Evolutionary conservation across 2,329 filamentous ascomycete species (phyloP).

Genomic region (Mycosphaerelloides madeirae): DNA sequence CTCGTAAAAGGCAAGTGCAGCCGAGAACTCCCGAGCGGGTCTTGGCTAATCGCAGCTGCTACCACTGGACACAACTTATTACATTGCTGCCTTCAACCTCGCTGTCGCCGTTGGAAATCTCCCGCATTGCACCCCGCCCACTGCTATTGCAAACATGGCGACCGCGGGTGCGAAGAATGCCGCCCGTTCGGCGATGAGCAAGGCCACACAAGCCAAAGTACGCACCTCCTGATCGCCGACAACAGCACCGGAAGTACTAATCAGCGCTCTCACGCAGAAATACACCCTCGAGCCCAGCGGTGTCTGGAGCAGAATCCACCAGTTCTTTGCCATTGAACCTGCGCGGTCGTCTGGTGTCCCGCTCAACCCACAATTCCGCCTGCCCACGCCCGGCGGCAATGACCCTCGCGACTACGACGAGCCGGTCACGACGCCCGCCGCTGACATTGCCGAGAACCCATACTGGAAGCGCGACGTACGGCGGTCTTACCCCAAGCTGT

Average conservation of each 20-base stretch:
- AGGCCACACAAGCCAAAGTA: slow-evolving; percentile 17
- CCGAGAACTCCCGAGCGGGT: slow-evolving; percentile 6
- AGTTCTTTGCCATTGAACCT: slow-evolving; percentile 72
- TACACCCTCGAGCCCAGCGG: slow-evolving; percentile 88
- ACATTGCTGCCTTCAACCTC: slow-evolving; percentile 3
- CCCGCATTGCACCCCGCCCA: neutral
- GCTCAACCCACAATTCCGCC: slow-evolving; percentile 86
- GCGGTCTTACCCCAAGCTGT: slow-evolving; percentile 74
- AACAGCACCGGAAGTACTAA: slow-evolving; percentile 3
- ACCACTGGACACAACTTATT: slow-evolving; percentile 11
- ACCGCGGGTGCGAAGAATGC: slow-evolving; percentile 16
- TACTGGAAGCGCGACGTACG: slow-evolving; percentile 95
- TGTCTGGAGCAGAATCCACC: slow-evolving; percentile 80
- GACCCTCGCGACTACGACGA: slow-evolving; percentile 72
- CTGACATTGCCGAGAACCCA: slow-evolving; percentile 82
- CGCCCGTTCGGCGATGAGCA: slow-evolving; percentile 13
- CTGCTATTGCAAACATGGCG: slow-evolving; percentile 12
- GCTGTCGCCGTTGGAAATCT: slow-evolving; percentile 1
- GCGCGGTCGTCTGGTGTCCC: slow-evolving; percentile 88
- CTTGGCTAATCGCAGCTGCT: neutral
- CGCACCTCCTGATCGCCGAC: slow-evolving; percentile 1
- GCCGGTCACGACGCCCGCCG: slow-evolving; percentile 76
- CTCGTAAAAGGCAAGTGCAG: slow-evolving; percentile 6
- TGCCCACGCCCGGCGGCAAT: slow-evolving; percentile 70
- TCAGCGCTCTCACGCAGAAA: slow-evolving; percentile 58